These are phyloP conservation scores for Achlya hypogyna DNA, from an alignment of 352 stramenopile genomes.

Conservation along the genomic window DNA sequence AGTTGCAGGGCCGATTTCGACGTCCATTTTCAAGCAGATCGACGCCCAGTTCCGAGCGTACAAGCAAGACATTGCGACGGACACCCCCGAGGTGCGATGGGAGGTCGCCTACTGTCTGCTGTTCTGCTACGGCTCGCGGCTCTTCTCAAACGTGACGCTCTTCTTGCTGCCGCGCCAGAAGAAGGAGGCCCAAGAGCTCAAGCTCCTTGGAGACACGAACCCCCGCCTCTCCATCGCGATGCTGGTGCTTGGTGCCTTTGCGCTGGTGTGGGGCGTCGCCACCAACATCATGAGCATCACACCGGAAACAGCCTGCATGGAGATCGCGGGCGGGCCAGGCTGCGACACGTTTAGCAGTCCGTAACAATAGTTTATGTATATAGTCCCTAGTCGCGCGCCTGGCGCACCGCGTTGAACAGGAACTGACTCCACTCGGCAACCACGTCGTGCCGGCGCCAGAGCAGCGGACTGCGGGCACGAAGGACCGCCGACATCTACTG, in stretches of 20 bases:
- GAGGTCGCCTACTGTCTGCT: constrained; percentile 19
- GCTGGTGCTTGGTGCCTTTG: constrained; percentile 25
- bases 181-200: constrained; percentile 28
- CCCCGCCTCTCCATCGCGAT: constrained; percentile 25
- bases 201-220: constrained; percentile 34
- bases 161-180: constrained; percentile 23
- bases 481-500: neutral
- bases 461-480: neutral
- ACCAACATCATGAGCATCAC: constrained; percentile 44
- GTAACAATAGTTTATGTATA: neutral
- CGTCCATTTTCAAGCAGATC: constrained; percentile 21
- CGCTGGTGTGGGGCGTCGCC: constrained; percentile 45
- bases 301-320: constrained; percentile 49
- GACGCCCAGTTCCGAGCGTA: constrained; percentile 17
- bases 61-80: constrained; percentile 20
- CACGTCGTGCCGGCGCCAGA: constrained; percentile 26
- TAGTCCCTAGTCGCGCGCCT: neutral
- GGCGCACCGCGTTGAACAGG: constrained; percentile 20
- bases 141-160: constrained; percentile 21
- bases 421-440: constrained; percentile 27
- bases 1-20: constrained; percentile 27
- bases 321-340: constrained; percentile 37
- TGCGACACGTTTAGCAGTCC: neutral
- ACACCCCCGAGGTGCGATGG: constrained; percentile 18
- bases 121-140: constrained; percentile 11